Conservation (phyloP, 805 yeast genomes). For the Candida methanosorbosa region DNA sequence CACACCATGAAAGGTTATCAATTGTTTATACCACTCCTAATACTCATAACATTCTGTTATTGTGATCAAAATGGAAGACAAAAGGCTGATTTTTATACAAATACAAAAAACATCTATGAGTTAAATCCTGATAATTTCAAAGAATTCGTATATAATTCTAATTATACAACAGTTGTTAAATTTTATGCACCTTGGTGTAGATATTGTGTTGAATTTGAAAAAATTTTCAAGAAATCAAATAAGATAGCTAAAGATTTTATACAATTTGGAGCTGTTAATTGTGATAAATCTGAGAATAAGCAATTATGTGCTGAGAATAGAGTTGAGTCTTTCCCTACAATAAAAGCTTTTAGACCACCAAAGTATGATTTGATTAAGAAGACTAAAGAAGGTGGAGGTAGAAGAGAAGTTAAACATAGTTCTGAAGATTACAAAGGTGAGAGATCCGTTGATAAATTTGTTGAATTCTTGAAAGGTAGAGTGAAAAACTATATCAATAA, state of each 20-base stretch:
- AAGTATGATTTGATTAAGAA: constrained; percentile 27
- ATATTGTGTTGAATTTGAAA: constrained; percentile 69
- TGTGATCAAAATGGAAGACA: background rate
- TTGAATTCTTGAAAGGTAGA: constrained; percentile 45
- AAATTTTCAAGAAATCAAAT: constrained; percentile 58
- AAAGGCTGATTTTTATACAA: constrained; percentile 12
- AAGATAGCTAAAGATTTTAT: constrained; percentile 44
- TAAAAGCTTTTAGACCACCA: constrained; percentile 77
- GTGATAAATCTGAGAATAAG: constrained; percentile 65
- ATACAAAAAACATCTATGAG: constrained; percentile 17
- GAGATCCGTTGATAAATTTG: constrained; percentile 46
- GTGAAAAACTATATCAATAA: constrained; percentile 60
- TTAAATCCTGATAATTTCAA: constrained; percentile 52
- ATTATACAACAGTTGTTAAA: constrained; percentile 76
- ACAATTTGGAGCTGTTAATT: constrained; percentile 76
- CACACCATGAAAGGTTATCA: too few relatives aligned
- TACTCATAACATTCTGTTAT: too few relatives aligned
- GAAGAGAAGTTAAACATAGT: constrained; percentile 30
- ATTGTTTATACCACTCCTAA: too few relatives aligned
- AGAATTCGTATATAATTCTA: constrained; percentile 55
- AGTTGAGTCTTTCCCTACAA: constrained; percentile 77
- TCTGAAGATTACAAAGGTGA: constrained; percentile 55
- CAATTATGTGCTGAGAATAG: constrained; percentile 57
- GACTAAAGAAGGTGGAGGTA: constrained; percentile 1
- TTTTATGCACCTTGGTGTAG: constrained; percentile 99